Evolutionary conservation across 1,284 basidiomycete genomes (phyloP), one percentile per base, ranked within the genome.

Genomic region (Trametes polyzona): DNA sequence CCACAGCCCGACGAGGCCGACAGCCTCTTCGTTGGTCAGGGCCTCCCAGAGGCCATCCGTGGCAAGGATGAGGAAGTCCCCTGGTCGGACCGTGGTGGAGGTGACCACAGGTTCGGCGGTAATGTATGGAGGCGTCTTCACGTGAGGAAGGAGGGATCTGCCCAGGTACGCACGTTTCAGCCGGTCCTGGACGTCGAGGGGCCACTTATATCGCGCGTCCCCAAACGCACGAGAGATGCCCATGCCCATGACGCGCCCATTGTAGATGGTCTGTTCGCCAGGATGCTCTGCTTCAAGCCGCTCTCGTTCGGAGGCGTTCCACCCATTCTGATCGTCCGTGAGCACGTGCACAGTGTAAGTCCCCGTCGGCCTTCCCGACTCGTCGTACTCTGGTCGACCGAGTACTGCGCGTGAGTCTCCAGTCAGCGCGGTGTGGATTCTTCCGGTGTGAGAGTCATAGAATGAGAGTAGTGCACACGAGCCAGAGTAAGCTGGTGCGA

Each of bases 401-500:
- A 86, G 74, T 3, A 88, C 76, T 3, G 84, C 85, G n/a, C 85
- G 79, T 10, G 78, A 80, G 66, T 86, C 82, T 6, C 86, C 86
- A 0, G 83, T 80, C 37, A 81, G 74, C 0, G 82, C 83, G 16
- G 82, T 68, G 55, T 76, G 75, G 1, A 85, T 71, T 3, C 71
- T 59, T 2, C 74, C 69, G 11, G 74, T 73, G 43, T 76, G 69
- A 6, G 68, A 71, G 57, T 84, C 80, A 62, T 79, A 84, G 55
- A 83, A 71, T 0, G 76, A 72, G 16, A 82, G 65, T 4, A 82
- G 64, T 0, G 78, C 78, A 52, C 73, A 75, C 0, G 74, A 73
- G 10, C 74, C 74, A n/a, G 73, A 64, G 29, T 62, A 66, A 1
- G 71, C 72, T 0, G 65, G 69, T 6, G 64, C 67, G 2, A 74